These are phyloP conservation scores for Pleoardoris graminearum DNA, from an alignment of 2,329 filamentous ascomycete species.

Conservation along the genomic window DNA sequence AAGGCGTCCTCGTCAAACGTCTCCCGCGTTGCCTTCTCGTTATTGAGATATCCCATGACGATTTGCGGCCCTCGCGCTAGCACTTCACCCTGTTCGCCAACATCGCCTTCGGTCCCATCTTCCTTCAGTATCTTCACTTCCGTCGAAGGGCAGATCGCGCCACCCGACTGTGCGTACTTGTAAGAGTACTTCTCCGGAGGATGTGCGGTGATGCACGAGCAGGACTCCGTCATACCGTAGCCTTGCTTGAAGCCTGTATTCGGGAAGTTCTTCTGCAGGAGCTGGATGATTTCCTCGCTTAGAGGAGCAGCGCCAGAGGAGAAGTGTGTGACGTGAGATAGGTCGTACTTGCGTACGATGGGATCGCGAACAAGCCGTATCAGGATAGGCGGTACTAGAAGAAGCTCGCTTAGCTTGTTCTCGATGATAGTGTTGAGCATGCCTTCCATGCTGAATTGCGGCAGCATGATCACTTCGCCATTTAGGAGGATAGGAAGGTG, in stretches of 20 bases:
- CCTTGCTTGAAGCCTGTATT: constrained; percentile 65
- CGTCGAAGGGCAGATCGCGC: constrained; percentile 61
- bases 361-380: constrained; percentile 64
- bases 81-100: constrained; percentile 48
- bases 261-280: constrained; percentile 61
- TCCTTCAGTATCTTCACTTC: constrained; percentile 63
- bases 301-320: constrained; percentile 65
- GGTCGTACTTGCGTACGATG: constrained; percentile 59
- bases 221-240: constrained; percentile 71
- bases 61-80: constrained; percentile 47
- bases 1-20: constrained; percentile 44
- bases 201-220: constrained; percentile 65
- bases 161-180: constrained; percentile 60
- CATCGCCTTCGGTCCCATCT: constrained; percentile 57
- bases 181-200: constrained; percentile 60
- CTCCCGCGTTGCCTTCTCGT: constrained; percentile 46
- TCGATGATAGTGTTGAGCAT: constrained; percentile 54
- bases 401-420: constrained; percentile 55
- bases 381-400: constrained; percentile 61
- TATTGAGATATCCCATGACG: constrained; percentile 50
- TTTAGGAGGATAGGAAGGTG: constrained; percentile 66
- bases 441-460: constrained; percentile 61
- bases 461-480: constrained; percentile 68
- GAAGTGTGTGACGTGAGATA: constrained; percentile 59
- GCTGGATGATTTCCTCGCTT: constrained; percentile 60